Base-by-base conservation (phyloP, 768 basidiomycete species). In the Tulasnella sp. region DNA sequence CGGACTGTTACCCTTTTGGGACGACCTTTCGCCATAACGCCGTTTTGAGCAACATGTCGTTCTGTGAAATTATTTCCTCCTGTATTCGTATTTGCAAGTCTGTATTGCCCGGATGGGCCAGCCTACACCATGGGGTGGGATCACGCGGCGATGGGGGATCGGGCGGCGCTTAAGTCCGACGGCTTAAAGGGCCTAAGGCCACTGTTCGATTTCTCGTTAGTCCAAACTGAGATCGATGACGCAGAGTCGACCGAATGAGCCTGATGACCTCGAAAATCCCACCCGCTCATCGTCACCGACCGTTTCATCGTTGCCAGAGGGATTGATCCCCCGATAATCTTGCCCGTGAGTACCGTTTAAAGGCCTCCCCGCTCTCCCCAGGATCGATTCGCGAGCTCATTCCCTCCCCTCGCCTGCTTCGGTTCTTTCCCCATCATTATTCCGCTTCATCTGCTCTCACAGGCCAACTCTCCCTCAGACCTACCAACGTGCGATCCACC, bases 371-470 rank as follows among this genome's bases (percentile, higher is more conserved):
- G 40, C 74, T 44, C 46, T 75, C 41, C 74, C 72, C 79, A 80
- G 46, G 72, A 73, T 46, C 72, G 79, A 80, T 73, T 80, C 74
- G 46, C 72, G 41, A 73, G 40, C 74, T 31, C 46, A 75, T 75
- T 48, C 40, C 46, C 34, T 44, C 74, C 46, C 28, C 64, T 34
- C 64, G 9, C 31, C 64, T 40, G 34, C 74, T 75, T 75, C 74
- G 74, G 40, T 75, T 75, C 31, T 75, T 46, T 75, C 74, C 74
- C 72, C 42, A 44, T 73, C 54, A 54, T 73, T 73, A 37, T 73
- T 73, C 72, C 72, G 72, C 72, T 54, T 54, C 54, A 54, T 54
- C 24, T 1, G 12, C 42, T 73, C 72, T 37, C 72, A 73, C 72
- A 73, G 37, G 18, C 54, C 8, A 4, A 20, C 60, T 28, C 60